These are phyloP conservation scores for Colletotrichum tropicale DNA, from an alignment of 2,329 filamentous ascomycete genomes.

Conservation along the genomic window DNA sequence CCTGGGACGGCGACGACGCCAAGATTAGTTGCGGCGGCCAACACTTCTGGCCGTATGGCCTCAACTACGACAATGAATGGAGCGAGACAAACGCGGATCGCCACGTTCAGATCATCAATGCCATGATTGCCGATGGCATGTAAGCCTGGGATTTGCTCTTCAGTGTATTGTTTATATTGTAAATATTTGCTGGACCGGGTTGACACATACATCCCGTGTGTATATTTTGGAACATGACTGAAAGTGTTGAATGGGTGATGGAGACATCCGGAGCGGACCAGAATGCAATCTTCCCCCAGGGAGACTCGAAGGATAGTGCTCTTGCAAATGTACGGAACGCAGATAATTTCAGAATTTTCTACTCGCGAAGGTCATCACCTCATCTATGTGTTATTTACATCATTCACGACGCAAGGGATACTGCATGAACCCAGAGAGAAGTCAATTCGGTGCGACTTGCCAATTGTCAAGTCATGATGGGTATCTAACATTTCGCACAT, in stretches of 20 bases:
- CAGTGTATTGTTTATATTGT: not conserved
- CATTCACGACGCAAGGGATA: not conserved
- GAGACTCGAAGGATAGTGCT: not conserved
- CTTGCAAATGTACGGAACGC: not conserved
- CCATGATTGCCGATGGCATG: conserved; percentile 47
- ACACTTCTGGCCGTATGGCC: conserved; percentile 46
- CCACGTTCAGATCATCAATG: conserved; percentile 46
- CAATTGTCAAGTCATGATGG: not conserved
- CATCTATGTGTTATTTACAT: not conserved
- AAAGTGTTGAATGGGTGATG: not conserved
- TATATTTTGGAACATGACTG: not conserved
- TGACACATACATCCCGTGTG: not conserved
- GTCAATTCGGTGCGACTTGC: not conserved
- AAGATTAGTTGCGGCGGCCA: conserved; percentile 43
- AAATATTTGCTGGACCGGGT: not conserved
- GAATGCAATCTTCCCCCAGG: no score
- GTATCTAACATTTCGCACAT: not conserved
- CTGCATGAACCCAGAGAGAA: not conserved
- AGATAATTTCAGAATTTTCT: not conserved
- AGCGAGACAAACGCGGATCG: conserved; percentile 48
- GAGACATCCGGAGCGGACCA: not conserved
- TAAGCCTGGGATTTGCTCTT: not conserved
- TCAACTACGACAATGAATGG: conserved; percentile 49
- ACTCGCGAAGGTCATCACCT: not conserved
- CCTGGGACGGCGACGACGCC: conserved; percentile 42